A percentile compares a stretch with the other conserved stretches of the same genome.
phyloP scores from a whole-genome alignment of 345 rosid species.

The Pseudoturritis turrita region DNA sequence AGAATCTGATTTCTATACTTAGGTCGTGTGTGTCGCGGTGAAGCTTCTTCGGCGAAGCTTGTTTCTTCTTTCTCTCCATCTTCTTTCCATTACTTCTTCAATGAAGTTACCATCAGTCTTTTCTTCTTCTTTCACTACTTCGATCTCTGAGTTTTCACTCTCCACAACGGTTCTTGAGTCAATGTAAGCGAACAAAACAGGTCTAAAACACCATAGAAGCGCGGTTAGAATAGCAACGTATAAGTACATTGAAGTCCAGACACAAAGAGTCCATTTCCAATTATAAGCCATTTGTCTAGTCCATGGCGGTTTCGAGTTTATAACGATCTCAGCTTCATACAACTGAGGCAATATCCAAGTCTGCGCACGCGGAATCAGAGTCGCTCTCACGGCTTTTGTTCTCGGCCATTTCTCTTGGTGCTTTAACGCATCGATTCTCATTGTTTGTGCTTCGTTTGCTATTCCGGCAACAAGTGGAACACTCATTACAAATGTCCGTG shows the following conservation, averaged over 20 bases:
- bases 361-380: slow-evolving; percentile 62
- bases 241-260: slow-evolving; percentile 57
- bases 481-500: slow-evolving; percentile 48
- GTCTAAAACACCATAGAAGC: slow-evolving; percentile 40
- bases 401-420: slow-evolving; percentile 63
- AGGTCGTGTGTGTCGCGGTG: neutral
- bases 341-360: slow-evolving; percentile 54
- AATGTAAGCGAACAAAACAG: slow-evolving; percentile 37
- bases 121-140: neutral
- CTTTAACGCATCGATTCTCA: slow-evolving; percentile 36
- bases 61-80: slow-evolving; percentile 44
- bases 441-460: slow-evolving; percentile 60
- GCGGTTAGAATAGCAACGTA: slow-evolving; percentile 35
- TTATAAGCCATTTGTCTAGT: slow-evolving; percentile 48
- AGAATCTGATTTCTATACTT: neutral
- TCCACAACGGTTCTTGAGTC: neutral
- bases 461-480: slow-evolving; percentile 59
- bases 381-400: slow-evolving; percentile 47
- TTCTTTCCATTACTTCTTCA: slow-evolving; percentile 35
- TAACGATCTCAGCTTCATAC: slow-evolving; percentile 52
- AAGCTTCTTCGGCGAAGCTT: slow-evolving; percentile 19
- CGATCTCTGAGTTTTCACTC: neutral
- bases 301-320: slow-evolving; percentile 65
- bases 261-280: slow-evolving; percentile 78
- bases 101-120: too few species aligned